These are phyloP conservation scores for Irpex rosettiformis DNA, from an alignment of 1,284 basidiomycete species.

Conservation along the genomic window DNA sequence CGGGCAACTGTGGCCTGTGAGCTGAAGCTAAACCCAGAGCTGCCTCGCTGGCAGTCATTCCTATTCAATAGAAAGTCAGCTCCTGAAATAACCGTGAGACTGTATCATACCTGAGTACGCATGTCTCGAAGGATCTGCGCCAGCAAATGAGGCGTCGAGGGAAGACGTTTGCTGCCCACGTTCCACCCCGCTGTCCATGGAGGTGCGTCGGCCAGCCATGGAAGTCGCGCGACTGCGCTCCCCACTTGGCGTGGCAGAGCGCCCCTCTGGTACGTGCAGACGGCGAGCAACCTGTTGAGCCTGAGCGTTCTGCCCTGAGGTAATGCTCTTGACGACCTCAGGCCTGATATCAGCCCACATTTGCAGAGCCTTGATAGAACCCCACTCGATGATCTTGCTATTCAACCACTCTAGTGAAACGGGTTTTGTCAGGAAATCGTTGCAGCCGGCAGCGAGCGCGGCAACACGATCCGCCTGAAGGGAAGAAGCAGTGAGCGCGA, in stretches of 20 bases:
- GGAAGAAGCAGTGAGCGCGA: conserved; percentile 94
- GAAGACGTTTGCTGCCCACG: not conserved
- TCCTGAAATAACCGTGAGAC: not conserved
- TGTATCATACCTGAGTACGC: conserved; percentile 5
- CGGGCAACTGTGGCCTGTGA: conserved; percentile 11
- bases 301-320: conserved; percentile 57
- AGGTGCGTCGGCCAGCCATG: conserved; percentile 9
- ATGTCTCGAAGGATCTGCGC: not conserved
- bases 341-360: conserved; percentile 83
- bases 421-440: conserved; percentile 98
- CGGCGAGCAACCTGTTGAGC: conserved; percentile 65
- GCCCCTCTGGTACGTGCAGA: conserved; percentile 61
- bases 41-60: conserved; percentile 14
- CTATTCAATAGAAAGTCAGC: conserved; percentile 5
- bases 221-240: conserved; percentile 31
- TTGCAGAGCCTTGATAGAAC: conserved; percentile 81
- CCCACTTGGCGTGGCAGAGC: conserved; percentile 34
- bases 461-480: conserved; percentile 91
- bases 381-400: conserved; percentile 99
- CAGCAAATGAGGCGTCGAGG: not conserved
- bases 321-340: conserved; percentile 50
- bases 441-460: conserved; percentile 96
- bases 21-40: conserved; percentile 12
- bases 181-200: not conserved
- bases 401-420: conserved; percentile 95